phyloP scores from a whole-genome alignment of 1,139 yeast genomes.

The Hyphopichia khmerensis region DNA sequence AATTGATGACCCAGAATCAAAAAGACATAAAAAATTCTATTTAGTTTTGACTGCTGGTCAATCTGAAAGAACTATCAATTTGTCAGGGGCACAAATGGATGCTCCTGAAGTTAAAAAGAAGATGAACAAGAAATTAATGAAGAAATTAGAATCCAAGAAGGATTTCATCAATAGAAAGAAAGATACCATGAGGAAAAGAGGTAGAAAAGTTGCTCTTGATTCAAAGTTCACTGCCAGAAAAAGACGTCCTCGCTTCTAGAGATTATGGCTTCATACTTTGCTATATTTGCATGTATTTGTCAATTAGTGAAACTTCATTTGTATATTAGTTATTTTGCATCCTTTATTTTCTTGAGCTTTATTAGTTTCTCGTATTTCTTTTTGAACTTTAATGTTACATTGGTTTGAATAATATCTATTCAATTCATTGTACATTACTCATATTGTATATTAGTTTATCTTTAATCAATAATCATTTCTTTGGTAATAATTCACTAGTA shows the following conservation, averaged over 20 bases:
- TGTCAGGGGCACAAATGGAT: constrained; percentile 79
- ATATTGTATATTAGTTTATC: background rate
- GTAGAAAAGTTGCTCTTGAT: constrained; percentile 84
- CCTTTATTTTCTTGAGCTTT: too few relatives aligned
- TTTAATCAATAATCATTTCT: background rate
- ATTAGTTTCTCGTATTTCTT: too few relatives aligned
- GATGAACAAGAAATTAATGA: constrained; percentile 50
- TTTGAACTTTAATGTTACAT: background rate
- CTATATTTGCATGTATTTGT: background rate
- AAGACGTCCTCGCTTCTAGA: constrained; percentile 78
- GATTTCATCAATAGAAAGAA: constrained; percentile 88
- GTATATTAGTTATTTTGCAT: constrained; percentile 10
- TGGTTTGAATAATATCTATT: background rate
- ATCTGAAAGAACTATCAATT: constrained; percentile 65
- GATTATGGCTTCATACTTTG: background rate
- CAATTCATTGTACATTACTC: too few relatives aligned
- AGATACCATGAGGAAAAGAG: constrained; percentile 88
- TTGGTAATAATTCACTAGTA: background rate
- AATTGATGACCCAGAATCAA: constrained; percentile 90
- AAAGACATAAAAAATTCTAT: constrained; percentile 87
- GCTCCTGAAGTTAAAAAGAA: constrained; percentile 46
- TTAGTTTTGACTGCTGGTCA: constrained; percentile 88
- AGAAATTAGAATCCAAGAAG: constrained; percentile 68
- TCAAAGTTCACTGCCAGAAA: constrained; percentile 92
- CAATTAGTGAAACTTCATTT: background rate